These are phyloP conservation scores for Castanea crenata DNA, from an alignment of 306 rosid genomes.

Conservation along the genomic window DNA sequence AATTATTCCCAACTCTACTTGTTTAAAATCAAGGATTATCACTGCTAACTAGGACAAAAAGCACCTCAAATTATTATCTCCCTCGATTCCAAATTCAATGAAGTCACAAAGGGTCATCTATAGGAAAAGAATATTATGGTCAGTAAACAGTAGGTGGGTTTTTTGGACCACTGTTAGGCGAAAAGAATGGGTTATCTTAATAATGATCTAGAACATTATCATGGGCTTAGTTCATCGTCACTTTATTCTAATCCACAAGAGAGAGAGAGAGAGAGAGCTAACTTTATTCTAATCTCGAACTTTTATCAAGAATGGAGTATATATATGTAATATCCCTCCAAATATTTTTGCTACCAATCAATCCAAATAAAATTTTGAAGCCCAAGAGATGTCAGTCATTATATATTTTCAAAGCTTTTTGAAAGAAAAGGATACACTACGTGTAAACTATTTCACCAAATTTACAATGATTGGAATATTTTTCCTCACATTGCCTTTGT, in stretches of 20 bases:
- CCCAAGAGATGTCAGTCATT: background rate
- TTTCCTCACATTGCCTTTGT: background rate
- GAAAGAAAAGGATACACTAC: background rate
- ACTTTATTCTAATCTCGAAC: background rate
- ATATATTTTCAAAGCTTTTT: background rate
- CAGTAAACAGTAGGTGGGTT: slow-evolving; percentile 37
- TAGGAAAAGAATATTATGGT: slow-evolving; percentile 44
- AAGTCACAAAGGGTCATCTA: slow-evolving; percentile 27
- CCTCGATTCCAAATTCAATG: slow-evolving; percentile 47
- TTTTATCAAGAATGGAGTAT: background rate
- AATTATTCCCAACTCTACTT: slow-evolving; percentile 22
- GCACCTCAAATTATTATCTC: slow-evolving; percentile 31
- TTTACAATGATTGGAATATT: background rate
- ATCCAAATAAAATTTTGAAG: slow-evolving; percentile 8
- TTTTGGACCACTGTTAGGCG: slow-evolving; percentile 20
- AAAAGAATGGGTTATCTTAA: slow-evolving; percentile 15
- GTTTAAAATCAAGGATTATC: slow-evolving; percentile 20
- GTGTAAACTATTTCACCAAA: background rate
- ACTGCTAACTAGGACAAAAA: slow-evolving; percentile 26
- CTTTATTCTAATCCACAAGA: slow-evolving; percentile 37
- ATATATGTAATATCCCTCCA: slow-evolving; percentile 22
- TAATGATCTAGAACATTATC: slow-evolving; percentile 36
- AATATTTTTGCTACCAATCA: slow-evolving; percentile 32
- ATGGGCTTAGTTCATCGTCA: slow-evolving; percentile 18
- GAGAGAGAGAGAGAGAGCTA: background rate